Evolutionary conservation across 2,329 filamentous ascomycete species (phyloP).

Genomic region (Thelonectria discophora): DNA sequence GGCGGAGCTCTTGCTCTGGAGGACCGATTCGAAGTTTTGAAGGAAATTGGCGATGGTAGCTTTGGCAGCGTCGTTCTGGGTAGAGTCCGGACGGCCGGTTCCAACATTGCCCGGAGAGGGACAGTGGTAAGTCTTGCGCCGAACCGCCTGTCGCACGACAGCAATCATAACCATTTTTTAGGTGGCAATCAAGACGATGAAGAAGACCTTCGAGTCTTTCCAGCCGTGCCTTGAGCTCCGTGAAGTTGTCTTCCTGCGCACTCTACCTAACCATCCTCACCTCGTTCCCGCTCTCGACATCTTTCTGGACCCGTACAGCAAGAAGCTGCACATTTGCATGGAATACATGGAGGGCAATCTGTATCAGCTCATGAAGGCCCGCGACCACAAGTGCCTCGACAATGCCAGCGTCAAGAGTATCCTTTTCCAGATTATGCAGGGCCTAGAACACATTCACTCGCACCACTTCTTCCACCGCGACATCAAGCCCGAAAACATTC

Average conservation of each 20-base stretch:
- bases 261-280: conserved; percentile 86
- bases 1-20: conserved; percentile 75
- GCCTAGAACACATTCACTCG: conserved; percentile 95
- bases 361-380: conserved; percentile 98
- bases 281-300: conserved; percentile 98
- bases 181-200: conserved; percentile 99
- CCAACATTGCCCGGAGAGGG: conserved; percentile 86
- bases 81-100: conserved; percentile 88
- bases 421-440: conserved; percentile 94
- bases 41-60: conserved; percentile 98
- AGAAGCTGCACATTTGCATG: conserved; percentile 98
- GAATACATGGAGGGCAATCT: conserved; percentile 99
- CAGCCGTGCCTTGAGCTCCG: conserved; percentile 89
- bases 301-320: conserved; percentile 94
- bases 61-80: conserved; percentile 96
- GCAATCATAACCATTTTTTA: conserved; percentile 50
- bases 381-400: conserved; percentile 94
- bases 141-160: conserved; percentile 24
- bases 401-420: conserved; percentile 96
- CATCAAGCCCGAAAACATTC: conserved; percentile 98
- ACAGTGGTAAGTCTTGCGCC: conserved; percentile 77
- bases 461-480: conserved; percentile 98
- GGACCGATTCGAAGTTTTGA: conserved; percentile 95
- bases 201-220: conserved; percentile 97
- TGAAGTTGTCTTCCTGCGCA: conserved; percentile 95